phyloP scores from a whole-genome alignment of 176 grass and related monocot species.

The Secale cereale region DNA sequence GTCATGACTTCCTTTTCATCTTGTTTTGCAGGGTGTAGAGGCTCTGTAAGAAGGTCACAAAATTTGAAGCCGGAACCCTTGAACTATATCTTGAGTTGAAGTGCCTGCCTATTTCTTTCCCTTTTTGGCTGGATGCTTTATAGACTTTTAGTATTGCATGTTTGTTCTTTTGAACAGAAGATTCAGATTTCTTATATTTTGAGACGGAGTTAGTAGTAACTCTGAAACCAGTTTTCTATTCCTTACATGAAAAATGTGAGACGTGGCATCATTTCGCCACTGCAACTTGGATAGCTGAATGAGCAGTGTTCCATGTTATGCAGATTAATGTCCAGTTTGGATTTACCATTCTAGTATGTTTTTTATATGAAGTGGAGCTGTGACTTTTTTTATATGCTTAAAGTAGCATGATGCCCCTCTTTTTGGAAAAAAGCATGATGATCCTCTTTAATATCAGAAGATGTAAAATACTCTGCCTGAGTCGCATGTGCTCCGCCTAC shows the following conservation, averaged over 20 bases:
- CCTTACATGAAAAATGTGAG: neutral
- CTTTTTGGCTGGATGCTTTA: neutral
- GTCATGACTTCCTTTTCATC: no score
- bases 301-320: neutral
- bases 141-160: neutral
- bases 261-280: neutral
- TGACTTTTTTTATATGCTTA: no score
- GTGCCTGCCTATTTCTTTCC: neutral
- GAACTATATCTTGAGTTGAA: neutral
- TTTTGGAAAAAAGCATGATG: no score
- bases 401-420: neutral
- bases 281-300: neutral
- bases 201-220: no score
- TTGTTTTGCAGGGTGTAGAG: no score
- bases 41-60: no score
- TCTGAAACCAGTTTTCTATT: no score
- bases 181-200: neutral
- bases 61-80: neutral
- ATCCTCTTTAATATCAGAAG: neutral
- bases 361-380: neutral
- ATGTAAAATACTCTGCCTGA: neutral
- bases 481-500: conserved; percentile 6
- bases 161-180: neutral
- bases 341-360: neutral
- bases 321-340: neutral